Evolutionary conservation across 305 asterid species (phyloP), one percentile per base, ranked within the genome.

Genomic region (Caryopteris hybrid): DNA sequence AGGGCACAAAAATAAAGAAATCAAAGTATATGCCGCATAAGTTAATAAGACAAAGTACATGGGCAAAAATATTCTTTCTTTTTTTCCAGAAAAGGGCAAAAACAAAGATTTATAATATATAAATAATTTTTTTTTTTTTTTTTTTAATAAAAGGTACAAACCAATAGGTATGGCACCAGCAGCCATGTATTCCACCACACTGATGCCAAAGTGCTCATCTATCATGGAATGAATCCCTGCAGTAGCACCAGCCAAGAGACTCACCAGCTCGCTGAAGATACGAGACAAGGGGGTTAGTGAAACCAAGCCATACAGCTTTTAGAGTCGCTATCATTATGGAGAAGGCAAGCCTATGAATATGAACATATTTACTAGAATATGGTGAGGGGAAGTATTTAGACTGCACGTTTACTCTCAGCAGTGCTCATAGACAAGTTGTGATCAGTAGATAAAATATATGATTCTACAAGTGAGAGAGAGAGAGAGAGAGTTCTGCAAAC

Each of bases 181-280:
- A 68, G 96, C 96, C 96, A 94, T 89, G 85, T 83, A 89, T 79
- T 91, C 96, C 68, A 91, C 99, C 52, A 94, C 95, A 60, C 99
- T 75, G 60, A 94, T 94, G 75, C 99, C 99, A 69, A 91, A 94
- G 77, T 94, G 99, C 80, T 94, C 99, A 50, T 94, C 99, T 62
- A 77, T 81, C 97, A 94, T 91, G 67, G 97, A 87, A 78, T 94
- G 96, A 68, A 91, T 79, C 56, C 99, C 97, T 4, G 81, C 86
- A 59, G 88, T 71, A 12, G 96, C 96, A 39, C 81, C 95, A 33
- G 95, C 97, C 81, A 94, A 76, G 56, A 89, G 91, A 69, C 75
- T 80, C 81, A 83, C 95, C 87, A 91, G 82, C 57, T 91, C 86
- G 43, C 97, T 94, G 82, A 61, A 78, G 62, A 66, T 25, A 52